Base-by-base conservation (phyloP, 2,329 filamentous ascomycete genomes). In the Hymenoscyphus salicellus region DNA sequence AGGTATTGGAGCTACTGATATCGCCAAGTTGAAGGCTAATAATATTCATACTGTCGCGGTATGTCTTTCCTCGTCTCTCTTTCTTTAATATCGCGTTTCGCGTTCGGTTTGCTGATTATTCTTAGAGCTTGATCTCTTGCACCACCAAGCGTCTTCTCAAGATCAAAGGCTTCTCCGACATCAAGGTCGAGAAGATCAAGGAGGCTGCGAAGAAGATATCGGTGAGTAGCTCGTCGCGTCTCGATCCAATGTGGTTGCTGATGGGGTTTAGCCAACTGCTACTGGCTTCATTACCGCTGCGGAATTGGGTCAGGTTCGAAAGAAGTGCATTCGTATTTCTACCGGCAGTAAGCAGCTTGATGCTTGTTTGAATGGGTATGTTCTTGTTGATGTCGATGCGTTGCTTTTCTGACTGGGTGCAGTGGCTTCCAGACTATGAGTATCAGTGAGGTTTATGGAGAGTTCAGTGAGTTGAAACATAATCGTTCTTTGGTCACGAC, bases 321-420 rank as follows among this genome's bases (percentile, higher is more conserved):
- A 86, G 75, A 81, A 82, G 64, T 87, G 89, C 58, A 81, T 87
- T 67, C 84, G 83, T 68, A 86, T 90, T 61, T 88, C 86, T 28
- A 90, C 88, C 20, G 87, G 88, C n/a, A 89, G 86, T 76, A 89
- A 89, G 75, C 84, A 86, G 72, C 85, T 89, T 64, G 86, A 90
- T 74, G 76, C 82, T 17, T 86, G 88, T 64, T 80, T 90, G 4
- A 84, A 84, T 69, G 88, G 88, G 85, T 85, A 71, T 73, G 66
- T 63, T 28, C 49, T 5, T 46, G 41, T 28, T 1, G 14, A 36
- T 33, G 0, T 17, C 38, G 23, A 14, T 33, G 43, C 14, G 20
- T n/a, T 11, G 38, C 49, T 20, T 26, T 17, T n/a, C 52, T 72
- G 30, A 71, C 55, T 3, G 23, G 11, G 26, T 52, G 2, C 62